Base-by-base conservation (phyloP, 2,329 filamentous ascomycete species). In the Microascus cirrosus region DNA sequence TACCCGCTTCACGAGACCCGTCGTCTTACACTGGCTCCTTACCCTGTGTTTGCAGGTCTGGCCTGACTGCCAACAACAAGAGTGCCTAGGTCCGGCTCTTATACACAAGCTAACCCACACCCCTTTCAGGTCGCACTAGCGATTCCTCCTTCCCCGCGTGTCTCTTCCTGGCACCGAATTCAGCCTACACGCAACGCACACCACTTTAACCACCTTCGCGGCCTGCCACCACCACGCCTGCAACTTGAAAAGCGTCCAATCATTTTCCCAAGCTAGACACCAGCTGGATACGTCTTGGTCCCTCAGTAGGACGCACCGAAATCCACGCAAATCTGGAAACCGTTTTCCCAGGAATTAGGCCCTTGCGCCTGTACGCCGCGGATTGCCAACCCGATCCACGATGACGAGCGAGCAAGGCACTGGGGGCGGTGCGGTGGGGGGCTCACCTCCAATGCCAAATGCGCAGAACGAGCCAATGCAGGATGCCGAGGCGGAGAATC, bases 331-430 rank as follows among this genome's bases (percentile, higher is more conserved):
- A 28, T 34, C 36, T 28, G 32, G 20, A 55, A 39, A 13, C 35
- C 24, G 28, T 15, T 48, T 48, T 24, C 18, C 56, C 34, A 45
- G 32, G 50, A 24, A 42, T 25, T 51, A 56, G 39, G 24, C 54
- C 54, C 22, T 18, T 24, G 48, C 32, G 24, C 32, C 54, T 42
- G 36, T 13, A 42, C 36, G 36, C 36, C 36, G 18, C 36, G 36
- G 10, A 42, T 12, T 12, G 34, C 25, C 5, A n/a, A 39, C 28
- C 42, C 36, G 18, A 36, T 4, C 34, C 32, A 54, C 34, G 13
- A 58, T 58, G 56, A 71, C 76, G 68, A 72, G 70, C 61, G 75
- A 80, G 61, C 77, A 80, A 67, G 73, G 73, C 56, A 71, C 75
- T 59, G 74, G 74, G 57, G 71, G 75, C 56, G 68, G 70, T 54